Percentiles rank a stretch among this genome's conserved stretches.
phyloP scores from a whole-genome alignment of 441 rosid genomes.

The Adansonia madagascariensis region DNA sequence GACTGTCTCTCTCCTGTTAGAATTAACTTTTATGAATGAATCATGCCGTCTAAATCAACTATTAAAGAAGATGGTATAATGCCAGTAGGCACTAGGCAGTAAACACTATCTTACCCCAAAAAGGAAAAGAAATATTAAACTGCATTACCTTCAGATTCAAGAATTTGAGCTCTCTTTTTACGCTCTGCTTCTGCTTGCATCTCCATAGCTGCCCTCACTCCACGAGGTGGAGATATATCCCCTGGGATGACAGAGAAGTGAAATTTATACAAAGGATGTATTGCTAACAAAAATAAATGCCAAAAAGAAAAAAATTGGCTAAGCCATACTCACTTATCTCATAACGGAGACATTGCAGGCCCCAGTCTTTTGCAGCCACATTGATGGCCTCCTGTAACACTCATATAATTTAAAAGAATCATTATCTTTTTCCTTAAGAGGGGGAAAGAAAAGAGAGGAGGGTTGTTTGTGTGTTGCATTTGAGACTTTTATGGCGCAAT shows the following conservation, averaged over 20 bases:
- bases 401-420: not conserved
- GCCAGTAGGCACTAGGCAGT: not conserved
- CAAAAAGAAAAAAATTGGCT: not conserved
- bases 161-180: constrained; percentile 88
- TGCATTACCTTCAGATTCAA: constrained; percentile 83
- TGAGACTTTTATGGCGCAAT: not conserved
- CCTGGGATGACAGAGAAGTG: constrained; percentile 45
- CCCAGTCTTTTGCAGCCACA: constrained; percentile 1
- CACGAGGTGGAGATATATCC: constrained; percentile 95
- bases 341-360: not conserved
- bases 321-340: constrained; percentile 59
- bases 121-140: not conserved
- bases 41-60: constrained; percentile 5
- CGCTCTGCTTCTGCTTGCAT: constrained; percentile 99
- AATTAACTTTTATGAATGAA: constrained; percentile 26
- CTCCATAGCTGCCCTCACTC: constrained; percentile 93
- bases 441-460: not conserved
- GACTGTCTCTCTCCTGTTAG: constrained; percentile 85
- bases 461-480: not conserved
- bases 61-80: not conserved
- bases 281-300: not conserved
- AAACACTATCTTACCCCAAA: not conserved
- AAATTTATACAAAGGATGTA: not conserved
- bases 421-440: not conserved
- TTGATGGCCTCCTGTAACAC: not conserved